Conservation (phyloP, 176 grass and related monocot genomes). For the Miscanthus lutarioriparius region DNA sequence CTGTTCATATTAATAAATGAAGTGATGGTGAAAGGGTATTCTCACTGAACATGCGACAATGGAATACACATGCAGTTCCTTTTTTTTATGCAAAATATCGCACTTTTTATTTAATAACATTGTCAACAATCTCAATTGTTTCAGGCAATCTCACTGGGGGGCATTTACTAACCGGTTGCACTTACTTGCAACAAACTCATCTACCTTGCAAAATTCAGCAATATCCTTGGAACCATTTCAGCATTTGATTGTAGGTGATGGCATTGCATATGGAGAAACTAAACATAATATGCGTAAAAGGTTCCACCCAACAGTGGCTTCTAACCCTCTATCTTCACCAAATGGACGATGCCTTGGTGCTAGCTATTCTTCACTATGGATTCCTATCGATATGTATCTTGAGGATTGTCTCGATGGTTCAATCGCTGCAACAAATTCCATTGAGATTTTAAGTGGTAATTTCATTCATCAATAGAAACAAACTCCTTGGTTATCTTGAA, state of each 20-base stretch:
- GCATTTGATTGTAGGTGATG: constrained; percentile 47
- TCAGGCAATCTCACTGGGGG: constrained; percentile 74
- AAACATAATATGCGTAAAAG: constrained; percentile 52
- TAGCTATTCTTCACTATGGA: constrained; percentile 76
- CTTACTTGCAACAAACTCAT: constrained; percentile 71
- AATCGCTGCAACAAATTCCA: constrained; percentile 85
- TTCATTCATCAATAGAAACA: constrained; percentile 32
- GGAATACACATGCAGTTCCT: not conserved
- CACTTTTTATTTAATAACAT: constrained; percentile 19
- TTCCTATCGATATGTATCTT: constrained; percentile 94
- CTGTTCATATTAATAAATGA: constrained; percentile 29
- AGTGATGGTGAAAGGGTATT: not conserved
- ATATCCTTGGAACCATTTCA: constrained; percentile 63
- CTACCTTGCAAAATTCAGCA: constrained; percentile 58
- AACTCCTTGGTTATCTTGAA: constrained; percentile 6
- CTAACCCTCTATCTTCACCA: constrained; percentile 49
- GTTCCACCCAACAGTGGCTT: constrained; percentile 44
- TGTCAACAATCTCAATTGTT: constrained; percentile 23
- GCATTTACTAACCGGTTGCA: constrained; percentile 60
- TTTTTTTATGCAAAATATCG: not conserved
- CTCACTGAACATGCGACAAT: not conserved
- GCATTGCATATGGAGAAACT: constrained; percentile 43
- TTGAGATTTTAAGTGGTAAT: constrained; percentile 90
- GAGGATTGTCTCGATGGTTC: constrained; percentile 93
- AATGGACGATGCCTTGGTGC: constrained; percentile 55